Percentiles rank a stretch among this genome's conserved stretches.
These are phyloP conservation scores for Liriodendron chinense DNA, from an alignment of 164 flowering plant genomes.

Conservation along the genomic window DNA sequence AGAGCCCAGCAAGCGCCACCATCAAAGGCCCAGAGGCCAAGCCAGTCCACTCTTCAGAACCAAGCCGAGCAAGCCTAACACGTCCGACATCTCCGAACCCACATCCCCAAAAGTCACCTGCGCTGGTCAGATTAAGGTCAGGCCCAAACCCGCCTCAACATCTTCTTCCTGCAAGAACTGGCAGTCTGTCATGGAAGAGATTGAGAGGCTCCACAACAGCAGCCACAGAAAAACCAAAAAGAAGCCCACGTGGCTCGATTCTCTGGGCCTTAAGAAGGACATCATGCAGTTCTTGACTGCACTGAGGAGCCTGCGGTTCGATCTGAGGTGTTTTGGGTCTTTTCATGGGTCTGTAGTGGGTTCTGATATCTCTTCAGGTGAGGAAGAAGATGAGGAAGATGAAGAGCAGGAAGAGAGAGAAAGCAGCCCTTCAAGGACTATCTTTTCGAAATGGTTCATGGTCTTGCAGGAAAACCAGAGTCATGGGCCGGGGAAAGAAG, in stretches of 20 bases:
- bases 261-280: constrained; percentile 79
- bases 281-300: constrained; percentile 71
- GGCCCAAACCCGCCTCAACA: constrained; percentile 29
- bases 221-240: constrained; percentile 28
- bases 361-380: constrained; percentile 35
- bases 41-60: constrained; percentile 63
- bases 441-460: constrained; percentile 88
- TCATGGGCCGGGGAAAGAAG: constrained; percentile 9
- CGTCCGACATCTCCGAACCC: constrained; percentile 58
- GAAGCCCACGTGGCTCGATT: constrained; percentile 51
- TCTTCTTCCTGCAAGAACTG: constrained; percentile 63
- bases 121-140: constrained; percentile 83
- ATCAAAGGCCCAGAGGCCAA: constrained; percentile 11
- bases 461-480: constrained; percentile 61
- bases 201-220: constrained; percentile 66
- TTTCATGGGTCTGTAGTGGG: constrained; percentile 34
- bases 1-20: constrained; percentile 41
- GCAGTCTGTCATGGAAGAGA: constrained; percentile 95
- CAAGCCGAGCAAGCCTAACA: constrained; percentile 38
- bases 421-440: constrained; percentile 34
- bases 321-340: constrained; percentile 75
- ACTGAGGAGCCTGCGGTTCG: constrained; percentile 51
- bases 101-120: constrained; percentile 95
- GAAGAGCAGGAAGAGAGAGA: constrained; percentile 25
- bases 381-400: constrained; percentile 47